A percentile compares a stretch with the other conserved stretches of the same genome.
These are phyloP conservation scores for Elymus sibiricus DNA, from an alignment of 176 grass and related monocot genomes.

Conservation along the genomic window DNA sequence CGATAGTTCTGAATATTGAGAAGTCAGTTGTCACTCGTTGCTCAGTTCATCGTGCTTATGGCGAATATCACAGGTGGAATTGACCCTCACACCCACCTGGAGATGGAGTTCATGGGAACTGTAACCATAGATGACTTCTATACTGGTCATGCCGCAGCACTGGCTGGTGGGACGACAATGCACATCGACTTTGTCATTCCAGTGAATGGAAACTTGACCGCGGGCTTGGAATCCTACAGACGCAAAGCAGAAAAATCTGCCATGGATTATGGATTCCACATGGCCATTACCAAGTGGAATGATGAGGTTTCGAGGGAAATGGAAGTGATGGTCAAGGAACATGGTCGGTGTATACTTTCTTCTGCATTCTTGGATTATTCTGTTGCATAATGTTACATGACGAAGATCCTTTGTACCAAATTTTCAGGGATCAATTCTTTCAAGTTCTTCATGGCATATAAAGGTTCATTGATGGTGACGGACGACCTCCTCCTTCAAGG, in stretches of 20 bases:
- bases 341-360: constrained; percentile 51
- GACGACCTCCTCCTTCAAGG: constrained; percentile 95
- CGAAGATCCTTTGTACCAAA: neutral
- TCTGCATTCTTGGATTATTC: neutral
- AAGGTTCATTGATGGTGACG: constrained; percentile 83
- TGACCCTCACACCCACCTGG: constrained; percentile 92
- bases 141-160: constrained; percentile 79
- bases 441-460: constrained; percentile 99
- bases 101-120: constrained; percentile 96
- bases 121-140: constrained; percentile 89
- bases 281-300: constrained; percentile 98
- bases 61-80: constrained; percentile 73
- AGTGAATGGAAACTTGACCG: constrained; percentile 80
- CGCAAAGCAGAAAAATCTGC: constrained; percentile 68
- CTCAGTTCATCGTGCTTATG: constrained; percentile 13
- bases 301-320: constrained; percentile 91
- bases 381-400: neutral
- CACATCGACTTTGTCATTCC: constrained; percentile 98
- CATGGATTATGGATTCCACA: constrained; percentile 99
- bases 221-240: constrained; percentile 76
- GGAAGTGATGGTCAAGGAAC: constrained; percentile 91
- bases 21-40: neutral
- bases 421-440: constrained; percentile 96
- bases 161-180: constrained; percentile 96
- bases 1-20: neutral